A percentile compares a stretch with the other conserved stretches of the same genome.
phyloP scores from a whole-genome alignment of 1,139 yeast genomes.

The Blastobotrys apis region DNA sequence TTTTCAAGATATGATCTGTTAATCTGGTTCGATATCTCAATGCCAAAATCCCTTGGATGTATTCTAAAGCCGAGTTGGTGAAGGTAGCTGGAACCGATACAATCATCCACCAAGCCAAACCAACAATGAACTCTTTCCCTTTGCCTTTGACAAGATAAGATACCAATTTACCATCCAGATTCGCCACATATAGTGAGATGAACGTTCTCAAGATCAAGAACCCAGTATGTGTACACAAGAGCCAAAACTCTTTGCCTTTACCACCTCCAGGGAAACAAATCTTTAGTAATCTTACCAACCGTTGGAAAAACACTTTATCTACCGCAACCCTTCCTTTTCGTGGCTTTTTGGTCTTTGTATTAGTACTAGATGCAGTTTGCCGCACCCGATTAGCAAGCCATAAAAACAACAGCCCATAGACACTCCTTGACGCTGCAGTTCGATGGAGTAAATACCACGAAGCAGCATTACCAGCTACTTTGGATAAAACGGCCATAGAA shows the following conservation, averaged over 20 bases:
- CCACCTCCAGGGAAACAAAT: constrained; percentile 38
- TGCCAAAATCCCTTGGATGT: constrained; percentile 66
- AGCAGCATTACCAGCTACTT: constrained; percentile 18
- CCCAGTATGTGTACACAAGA: constrained; percentile 54
- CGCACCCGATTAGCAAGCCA: constrained; percentile 25
- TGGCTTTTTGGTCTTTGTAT: background rate
- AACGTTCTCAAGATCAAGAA: constrained; percentile 66
- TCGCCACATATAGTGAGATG: constrained; percentile 77
- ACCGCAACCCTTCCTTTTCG: constrained; percentile 31
- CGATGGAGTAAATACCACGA: constrained; percentile 26
- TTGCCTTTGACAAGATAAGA: constrained; percentile 74
- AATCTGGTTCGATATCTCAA: constrained; percentile 61
- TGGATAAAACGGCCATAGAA: constrained; percentile 20
- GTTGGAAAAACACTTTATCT: constrained; percentile 31
- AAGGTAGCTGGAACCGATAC: constrained; percentile 85
- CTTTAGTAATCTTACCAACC: constrained; percentile 31
- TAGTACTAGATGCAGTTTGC: constrained; percentile 10
- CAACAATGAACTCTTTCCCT: constrained; percentile 58
- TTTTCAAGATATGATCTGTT: constrained; percentile 58
- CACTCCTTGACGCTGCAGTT: constrained; percentile 26
- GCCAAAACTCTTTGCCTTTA: constrained; percentile 35
- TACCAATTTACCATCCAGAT: constrained; percentile 80
- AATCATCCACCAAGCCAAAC: constrained; percentile 73
- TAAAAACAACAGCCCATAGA: constrained; percentile 27
- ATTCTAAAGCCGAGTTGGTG: constrained; percentile 68